Evolutionary conservation across 164 flowering plant genomes (phyloP).

Genomic region (Nelumbo lutea): DNA sequence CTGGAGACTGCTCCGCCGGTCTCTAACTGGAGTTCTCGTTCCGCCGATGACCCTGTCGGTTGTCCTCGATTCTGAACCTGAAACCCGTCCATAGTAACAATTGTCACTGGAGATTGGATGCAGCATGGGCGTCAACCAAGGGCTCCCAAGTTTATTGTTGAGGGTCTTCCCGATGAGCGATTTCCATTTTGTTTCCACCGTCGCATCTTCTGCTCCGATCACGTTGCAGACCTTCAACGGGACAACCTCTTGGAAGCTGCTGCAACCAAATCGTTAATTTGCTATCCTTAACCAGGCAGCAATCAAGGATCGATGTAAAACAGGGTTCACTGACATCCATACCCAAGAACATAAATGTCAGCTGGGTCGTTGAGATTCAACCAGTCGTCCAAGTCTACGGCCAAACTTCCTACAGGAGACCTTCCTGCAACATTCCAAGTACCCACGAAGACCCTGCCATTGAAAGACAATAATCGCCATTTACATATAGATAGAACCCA

Average conservation of each 20-base stretch:
- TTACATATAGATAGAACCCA: too few relatives aligned
- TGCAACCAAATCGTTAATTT: not conserved
- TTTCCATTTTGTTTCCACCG: constrained; percentile 60
- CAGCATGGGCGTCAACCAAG: constrained; percentile 47
- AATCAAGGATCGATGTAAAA: too few relatives aligned
- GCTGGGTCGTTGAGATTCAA: constrained; percentile 60
- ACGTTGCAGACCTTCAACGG: constrained; percentile 54
- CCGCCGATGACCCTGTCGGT: too few relatives aligned
- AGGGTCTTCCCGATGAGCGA: constrained; percentile 61
- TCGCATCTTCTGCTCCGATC: constrained; percentile 61
- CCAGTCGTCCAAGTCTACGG: constrained; percentile 73
- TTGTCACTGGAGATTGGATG: constrained; percentile 33
- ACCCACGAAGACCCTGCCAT: constrained; percentile 59
- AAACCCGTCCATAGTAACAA: constrained; percentile 15
- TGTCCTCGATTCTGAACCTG: not conserved
- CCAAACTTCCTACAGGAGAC: constrained; percentile 62
- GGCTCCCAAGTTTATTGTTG: constrained; percentile 44
- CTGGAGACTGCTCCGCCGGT: constrained; percentile 1
- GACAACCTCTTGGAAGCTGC: constrained; percentile 80
- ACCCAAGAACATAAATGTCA: constrained; percentile 81
- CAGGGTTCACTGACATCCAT: constrained; percentile 12
- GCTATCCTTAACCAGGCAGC: too few relatives aligned
- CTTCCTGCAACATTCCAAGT: constrained; percentile 89
- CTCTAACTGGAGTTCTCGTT: constrained; percentile 1
- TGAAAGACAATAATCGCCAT: not conserved